These are phyloP conservation scores for Aquilaria yunnanensis DNA, from an alignment of 345 rosid genomes.

Conservation along the genomic window DNA sequence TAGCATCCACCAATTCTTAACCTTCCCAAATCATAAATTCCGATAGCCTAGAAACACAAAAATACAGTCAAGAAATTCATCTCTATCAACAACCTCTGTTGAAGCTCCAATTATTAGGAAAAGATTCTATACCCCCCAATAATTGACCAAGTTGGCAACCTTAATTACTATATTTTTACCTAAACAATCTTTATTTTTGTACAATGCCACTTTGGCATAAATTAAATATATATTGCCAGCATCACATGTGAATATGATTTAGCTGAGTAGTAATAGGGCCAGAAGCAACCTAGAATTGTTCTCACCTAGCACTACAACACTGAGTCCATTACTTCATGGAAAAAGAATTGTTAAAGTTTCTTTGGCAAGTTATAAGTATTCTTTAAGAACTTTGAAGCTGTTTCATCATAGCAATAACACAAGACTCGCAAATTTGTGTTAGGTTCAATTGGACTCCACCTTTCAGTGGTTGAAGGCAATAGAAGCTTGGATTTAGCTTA, in stretches of 20 bases:
- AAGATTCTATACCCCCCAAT: too few species aligned
- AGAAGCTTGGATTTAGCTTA: conserved; percentile 64
- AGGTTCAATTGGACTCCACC: conserved; percentile 82
- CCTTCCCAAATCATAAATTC: too few species aligned
- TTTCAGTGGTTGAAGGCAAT: conserved; percentile 76
- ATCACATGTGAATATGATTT: not conserved
- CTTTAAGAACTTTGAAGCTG: conserved; percentile 80
- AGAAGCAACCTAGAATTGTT: not conserved
- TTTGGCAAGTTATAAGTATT: conserved; percentile 81
- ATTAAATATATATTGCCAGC: too few species aligned
- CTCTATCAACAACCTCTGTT: too few species aligned
- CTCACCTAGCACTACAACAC: not conserved
- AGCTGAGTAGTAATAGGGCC: not conserved
- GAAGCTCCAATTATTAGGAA: too few species aligned
- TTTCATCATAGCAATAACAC: conserved; percentile 74
- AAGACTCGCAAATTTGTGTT: conserved; percentile 78
- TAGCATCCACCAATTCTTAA: too few species aligned
- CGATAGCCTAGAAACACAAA: too few species aligned
- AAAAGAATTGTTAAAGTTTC: conserved; percentile 34
- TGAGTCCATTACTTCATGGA: not conserved
- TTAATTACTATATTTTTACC: too few species aligned
- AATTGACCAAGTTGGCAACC: too few species aligned
- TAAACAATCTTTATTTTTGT: too few species aligned
- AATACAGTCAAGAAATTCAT: too few species aligned
- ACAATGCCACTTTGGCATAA: too few species aligned